Base-by-base conservation (phyloP, 176 grass and related monocot genomes). In the Tillandsia leiboldiana region DNA sequence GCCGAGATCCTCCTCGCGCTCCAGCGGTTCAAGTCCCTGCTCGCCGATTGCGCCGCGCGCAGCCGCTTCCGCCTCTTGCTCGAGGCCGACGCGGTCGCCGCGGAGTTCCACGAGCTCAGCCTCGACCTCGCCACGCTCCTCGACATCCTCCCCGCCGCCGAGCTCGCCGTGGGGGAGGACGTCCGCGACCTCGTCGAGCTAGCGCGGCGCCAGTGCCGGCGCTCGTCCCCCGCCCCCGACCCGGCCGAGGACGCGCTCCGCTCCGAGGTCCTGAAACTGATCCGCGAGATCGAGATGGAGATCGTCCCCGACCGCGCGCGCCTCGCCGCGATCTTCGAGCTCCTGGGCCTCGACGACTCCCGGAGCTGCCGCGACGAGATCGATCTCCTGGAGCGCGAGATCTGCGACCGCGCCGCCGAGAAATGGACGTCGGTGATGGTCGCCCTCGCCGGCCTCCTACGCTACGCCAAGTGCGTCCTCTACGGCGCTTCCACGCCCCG, bases 401-500 rank as follows among this genome's bases (percentile, higher is more conserved):
- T 99, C 51, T 87, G 89, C 0, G 82, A 99, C 82, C 79, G 94
- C 8, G 77, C 71, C 3, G 81, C 86, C 0, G 89, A 93, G 69
- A 73, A 77, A 20, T 99, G 94, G 94, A 73, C 86, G 1, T 3
- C 80, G 20, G 51, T 80, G 15, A 99, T 93, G 86, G 87, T 99
- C 68, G 89, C 89, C 49, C 82, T 99, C 72, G 84, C 85, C 66
- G 90, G 87, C 3, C 71, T 99, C 6, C 77, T 99, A 12, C 84
- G 94, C 12, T 99, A 99, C 70, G 84, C 89, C 26, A 99, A 85
- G 84, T 99, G 87, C 71, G 94, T 99, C 14, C 69, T 99, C 3
- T 99, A 84, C 77, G 84, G 89, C 68, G 80, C 90, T 12, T 82
- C 87, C 33, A 88, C 90, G 52, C 87, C 87, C 2, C 69, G 78